phyloP scores from a whole-genome alignment of 192 early-diverging fungal genomes.

The Coemansia sp. region DNA sequence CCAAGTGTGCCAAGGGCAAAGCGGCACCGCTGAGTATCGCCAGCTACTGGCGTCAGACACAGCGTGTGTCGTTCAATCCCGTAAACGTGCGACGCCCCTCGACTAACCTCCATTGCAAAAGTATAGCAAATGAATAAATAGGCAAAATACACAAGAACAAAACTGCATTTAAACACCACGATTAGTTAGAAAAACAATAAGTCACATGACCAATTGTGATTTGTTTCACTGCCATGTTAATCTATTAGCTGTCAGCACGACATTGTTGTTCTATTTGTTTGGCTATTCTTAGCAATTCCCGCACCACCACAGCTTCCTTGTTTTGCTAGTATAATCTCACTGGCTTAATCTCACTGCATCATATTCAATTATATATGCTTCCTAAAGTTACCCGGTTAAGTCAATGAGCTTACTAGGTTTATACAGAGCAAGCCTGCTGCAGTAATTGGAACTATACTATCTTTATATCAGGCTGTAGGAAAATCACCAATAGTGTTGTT shows the following conservation, averaged over 20 bases:
- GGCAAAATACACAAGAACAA: background rate
- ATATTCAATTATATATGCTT: too few relatives aligned
- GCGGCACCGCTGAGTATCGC: slow-evolving; percentile 12
- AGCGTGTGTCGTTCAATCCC: slow-evolving; percentile 51
- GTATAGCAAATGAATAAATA: background rate
- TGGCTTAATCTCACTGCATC: too few relatives aligned
- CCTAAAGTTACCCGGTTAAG: too few relatives aligned
- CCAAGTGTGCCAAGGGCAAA: slow-evolving; percentile 46
- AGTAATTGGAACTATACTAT: background rate
- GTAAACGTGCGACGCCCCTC: slow-evolving; percentile 41
- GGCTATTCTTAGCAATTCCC: too few relatives aligned
- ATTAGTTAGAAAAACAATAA: too few relatives aligned
- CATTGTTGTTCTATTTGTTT: too few relatives aligned
- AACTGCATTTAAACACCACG: too few relatives aligned
- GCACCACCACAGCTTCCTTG: too few relatives aligned
- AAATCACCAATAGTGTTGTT: background rate
- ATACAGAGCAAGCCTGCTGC: background rate
- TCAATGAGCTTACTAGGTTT: background rate
- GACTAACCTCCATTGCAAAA: slow-evolving; percentile 20
- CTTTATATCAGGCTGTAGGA: background rate
- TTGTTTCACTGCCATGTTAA: too few relatives aligned
- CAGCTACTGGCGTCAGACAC: slow-evolving; percentile 23
- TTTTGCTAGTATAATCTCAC: too few relatives aligned
- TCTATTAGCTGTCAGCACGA: too few relatives aligned
- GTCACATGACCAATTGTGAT: too few relatives aligned